Conservation (phyloP, 129 eudicot genomes). For the Artemisia argyi region DNA sequence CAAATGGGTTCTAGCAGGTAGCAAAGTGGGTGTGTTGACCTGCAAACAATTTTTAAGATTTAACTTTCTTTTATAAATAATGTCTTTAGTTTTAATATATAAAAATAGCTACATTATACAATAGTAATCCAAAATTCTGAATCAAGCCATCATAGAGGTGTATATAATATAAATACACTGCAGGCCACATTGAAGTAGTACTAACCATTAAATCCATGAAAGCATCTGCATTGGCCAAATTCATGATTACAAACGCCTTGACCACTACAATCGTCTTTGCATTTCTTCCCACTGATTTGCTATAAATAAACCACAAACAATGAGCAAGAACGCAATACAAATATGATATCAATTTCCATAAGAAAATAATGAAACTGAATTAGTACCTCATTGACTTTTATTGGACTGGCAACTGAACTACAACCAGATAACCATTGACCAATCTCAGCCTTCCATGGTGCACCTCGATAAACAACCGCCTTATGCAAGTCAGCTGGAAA, state of each 20-base stretch:
- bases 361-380: neutral
- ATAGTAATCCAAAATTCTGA: too few relatives aligned
- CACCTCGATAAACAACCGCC: constrained; percentile 84
- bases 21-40: too few relatives aligned
- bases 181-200: constrained; percentile 20
- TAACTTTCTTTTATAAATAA: too few relatives aligned
- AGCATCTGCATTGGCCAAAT: constrained; percentile 90
- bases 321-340: constrained; percentile 12
- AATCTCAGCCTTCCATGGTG: constrained; percentile 95
- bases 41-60: too few relatives aligned
- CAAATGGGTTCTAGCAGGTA: too few relatives aligned
- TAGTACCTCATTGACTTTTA: constrained; percentile 70
- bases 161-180: too few relatives aligned
- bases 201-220: constrained; percentile 93
- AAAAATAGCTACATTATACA: too few relatives aligned
- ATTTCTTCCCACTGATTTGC: constrained; percentile 76
- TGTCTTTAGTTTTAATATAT: too few relatives aligned
- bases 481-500: constrained; percentile 76
- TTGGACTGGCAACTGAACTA: constrained; percentile 46
- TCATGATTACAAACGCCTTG: constrained; percentile 91
- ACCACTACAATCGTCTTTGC: constrained; percentile 72
- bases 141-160: too few relatives aligned
- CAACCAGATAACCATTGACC: constrained; percentile 93
- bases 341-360: neutral
- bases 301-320: constrained; percentile 27